These are phyloP conservation scores for Trichoderma polysporum DNA, from an alignment of 2,329 filamentous ascomycete genomes.

Conservation along the genomic window DNA sequence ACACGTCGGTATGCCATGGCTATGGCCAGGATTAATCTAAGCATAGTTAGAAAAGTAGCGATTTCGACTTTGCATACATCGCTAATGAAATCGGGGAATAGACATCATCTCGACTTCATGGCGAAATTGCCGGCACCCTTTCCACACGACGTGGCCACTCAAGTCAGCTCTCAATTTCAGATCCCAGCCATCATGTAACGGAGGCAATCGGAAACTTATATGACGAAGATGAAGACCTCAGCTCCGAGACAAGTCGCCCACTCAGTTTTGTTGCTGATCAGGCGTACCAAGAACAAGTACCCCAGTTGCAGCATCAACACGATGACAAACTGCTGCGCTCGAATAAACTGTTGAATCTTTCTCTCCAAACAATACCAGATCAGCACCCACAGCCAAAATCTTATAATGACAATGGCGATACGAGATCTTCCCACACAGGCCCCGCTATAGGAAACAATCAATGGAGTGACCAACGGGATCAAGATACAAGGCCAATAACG, in stretches of 20 bases:
- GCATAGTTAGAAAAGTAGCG: neutral
- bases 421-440: slow-evolving; percentile 47
- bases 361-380: slow-evolving; percentile 49
- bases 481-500: slow-evolving; percentile 42
- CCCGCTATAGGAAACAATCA: slow-evolving; percentile 42
- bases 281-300: slow-evolving; percentile 53
- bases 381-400: slow-evolving; percentile 2
- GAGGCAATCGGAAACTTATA: slow-evolving; percentile 92
- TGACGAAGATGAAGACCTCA: slow-evolving; percentile 68
- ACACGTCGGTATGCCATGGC: neutral
- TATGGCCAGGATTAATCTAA: neutral
- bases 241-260: slow-evolving; percentile 58
- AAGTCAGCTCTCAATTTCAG: slow-evolving; percentile 68
- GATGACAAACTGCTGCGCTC: slow-evolving; percentile 27
- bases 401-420: slow-evolving; percentile 33
- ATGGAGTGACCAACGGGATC: slow-evolving; percentile 43
- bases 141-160: slow-evolving; percentile 58
- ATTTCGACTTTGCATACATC: slow-evolving; percentile 13
- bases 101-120: slow-evolving; percentile 59
- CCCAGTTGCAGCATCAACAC: slow-evolving; percentile 29
- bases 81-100: slow-evolving; percentile 33
- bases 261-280: slow-evolving; percentile 69
- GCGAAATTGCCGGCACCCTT: slow-evolving; percentile 57
- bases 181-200: slow-evolving; percentile 90
- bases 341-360: slow-evolving; percentile 41